These are phyloP conservation scores for Solanum tarijense DNA, from an alignment of 257 asterid genomes.

Conservation along the genomic window DNA sequence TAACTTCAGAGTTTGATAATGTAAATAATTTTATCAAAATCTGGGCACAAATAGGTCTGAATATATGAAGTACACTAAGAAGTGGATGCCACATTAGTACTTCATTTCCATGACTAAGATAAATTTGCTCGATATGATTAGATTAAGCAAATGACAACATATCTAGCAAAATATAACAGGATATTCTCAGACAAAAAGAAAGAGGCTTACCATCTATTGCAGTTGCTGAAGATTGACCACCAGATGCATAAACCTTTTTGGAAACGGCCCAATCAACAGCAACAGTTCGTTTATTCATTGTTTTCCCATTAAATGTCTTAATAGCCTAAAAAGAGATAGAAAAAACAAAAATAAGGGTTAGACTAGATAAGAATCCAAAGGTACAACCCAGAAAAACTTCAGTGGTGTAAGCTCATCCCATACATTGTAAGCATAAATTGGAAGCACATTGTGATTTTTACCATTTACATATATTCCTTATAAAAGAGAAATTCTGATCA, in stretches of 20 bases:
- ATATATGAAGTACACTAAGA: background rate
- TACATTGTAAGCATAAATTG: background rate
- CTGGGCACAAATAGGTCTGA: background rate
- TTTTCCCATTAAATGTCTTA: slow-evolving; percentile 64
- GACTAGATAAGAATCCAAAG: background rate
- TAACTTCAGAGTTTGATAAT: background rate
- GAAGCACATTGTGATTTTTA: background rate
- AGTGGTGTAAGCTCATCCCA: background rate
- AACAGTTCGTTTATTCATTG: slow-evolving; percentile 57
- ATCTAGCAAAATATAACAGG: background rate
- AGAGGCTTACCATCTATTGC: slow-evolving; percentile 41
- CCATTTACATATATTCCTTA: background rate
- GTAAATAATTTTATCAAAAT: background rate
- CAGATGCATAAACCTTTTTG: slow-evolving; percentile 57
- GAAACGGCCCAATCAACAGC: slow-evolving; percentile 98
- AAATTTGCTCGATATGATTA: background rate
- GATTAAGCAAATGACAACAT: background rate
- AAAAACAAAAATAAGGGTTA: background rate
- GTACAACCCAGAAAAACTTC: background rate
- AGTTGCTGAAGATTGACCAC: slow-evolving; percentile 32
- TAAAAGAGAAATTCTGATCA: background rate
- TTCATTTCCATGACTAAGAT: background rate
- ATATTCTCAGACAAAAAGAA: slow-evolving; percentile 5
- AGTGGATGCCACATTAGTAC: background rate
- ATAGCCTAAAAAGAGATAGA: slow-evolving; percentile 48